Conservation (phyloP, 768 basidiomycete genomes). For the Trichaptum fuscoviolaceum region DNA sequence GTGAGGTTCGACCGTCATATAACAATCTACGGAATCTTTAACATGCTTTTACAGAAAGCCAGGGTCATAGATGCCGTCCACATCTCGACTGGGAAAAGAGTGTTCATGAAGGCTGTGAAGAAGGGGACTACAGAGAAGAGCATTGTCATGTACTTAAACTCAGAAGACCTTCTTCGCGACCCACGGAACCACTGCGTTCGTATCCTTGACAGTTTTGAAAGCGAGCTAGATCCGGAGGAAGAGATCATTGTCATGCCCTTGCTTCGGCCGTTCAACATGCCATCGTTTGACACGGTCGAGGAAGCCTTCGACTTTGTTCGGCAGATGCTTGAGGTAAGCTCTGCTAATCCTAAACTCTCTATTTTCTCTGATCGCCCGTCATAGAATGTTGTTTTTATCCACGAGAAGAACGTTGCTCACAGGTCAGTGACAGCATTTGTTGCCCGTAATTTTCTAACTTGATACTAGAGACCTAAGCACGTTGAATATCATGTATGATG, state of each 20-base stretch:
- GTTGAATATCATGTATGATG: constrained; percentile 36
- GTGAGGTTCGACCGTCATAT: too few species aligned
- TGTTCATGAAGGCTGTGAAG: constrained; percentile 2
- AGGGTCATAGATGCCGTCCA: constrained; percentile 4
- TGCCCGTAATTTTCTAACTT: background rate
- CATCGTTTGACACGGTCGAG: constrained; percentile 14
- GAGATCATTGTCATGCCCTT: constrained; percentile 19
- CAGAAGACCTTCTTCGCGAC: constrained; percentile 12
- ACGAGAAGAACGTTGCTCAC: constrained; percentile 11
- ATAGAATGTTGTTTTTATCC: constrained; percentile 11
- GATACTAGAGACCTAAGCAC: background rate
- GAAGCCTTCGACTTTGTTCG: constrained; percentile 17
- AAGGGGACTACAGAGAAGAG: constrained; percentile 6
- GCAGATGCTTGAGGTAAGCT: constrained; percentile 19
- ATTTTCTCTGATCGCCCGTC: background rate
- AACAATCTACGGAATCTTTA: too few species aligned
- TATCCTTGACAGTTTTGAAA: constrained; percentile 13
- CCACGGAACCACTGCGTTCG: constrained; percentile 17
- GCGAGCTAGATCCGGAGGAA: background rate
- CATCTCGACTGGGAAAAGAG: constrained; percentile 2
- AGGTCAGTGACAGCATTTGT: constrained; percentile 1
- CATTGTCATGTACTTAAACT: constrained; percentile 11
- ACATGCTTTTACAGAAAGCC: background rate
- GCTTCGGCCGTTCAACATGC: constrained; percentile 14
- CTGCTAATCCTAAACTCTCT: background rate